A percentile compares a stretch with the other conserved stretches of the same genome.
These are phyloP conservation scores for Aspergillus melleus DNA, from an alignment of 2,329 filamentous ascomycete species.

Conservation along the genomic window DNA sequence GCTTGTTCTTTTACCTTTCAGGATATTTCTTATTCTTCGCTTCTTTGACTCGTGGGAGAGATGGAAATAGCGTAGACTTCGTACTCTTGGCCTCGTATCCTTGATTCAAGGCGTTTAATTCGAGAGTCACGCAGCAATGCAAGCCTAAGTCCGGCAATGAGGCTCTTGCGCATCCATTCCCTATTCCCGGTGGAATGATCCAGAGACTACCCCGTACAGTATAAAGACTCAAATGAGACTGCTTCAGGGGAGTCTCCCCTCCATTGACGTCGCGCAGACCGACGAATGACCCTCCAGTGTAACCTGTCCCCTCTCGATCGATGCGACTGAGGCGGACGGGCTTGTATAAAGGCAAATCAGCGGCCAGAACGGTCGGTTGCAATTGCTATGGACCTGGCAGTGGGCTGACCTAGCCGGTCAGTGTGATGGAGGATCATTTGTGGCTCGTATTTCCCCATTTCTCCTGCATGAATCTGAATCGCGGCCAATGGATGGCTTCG, in stretches of 20 bases:
- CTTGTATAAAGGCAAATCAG: neutral
- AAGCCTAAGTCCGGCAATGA: neutral
- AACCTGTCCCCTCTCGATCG: neutral
- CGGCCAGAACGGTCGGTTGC: neutral
- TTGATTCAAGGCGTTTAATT: neutral
- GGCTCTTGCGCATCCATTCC: neutral
- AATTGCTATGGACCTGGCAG: neutral
- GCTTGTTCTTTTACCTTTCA: neutral
- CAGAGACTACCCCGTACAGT: neutral
- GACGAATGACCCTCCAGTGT: neutral
- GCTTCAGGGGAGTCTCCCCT: neutral
- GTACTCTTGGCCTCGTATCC: neutral
- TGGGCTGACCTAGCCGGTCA: neutral
- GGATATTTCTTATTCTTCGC: neutral
- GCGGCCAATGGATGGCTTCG: neutral
- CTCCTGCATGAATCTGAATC: neutral
- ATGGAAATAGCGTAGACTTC: neutral
- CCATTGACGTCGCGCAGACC: neutral
- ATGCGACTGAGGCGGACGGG: neutral
- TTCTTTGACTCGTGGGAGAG: too few species aligned
- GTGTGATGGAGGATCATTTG: neutral
- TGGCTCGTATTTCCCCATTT: neutral
- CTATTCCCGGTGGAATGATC: neutral
- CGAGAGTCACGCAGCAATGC: neutral
- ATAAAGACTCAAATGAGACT: neutral